These are phyloP conservation scores for Haberlea rhodopensis DNA, from an alignment of 257 asterid species.

Conservation along the genomic window DNA sequence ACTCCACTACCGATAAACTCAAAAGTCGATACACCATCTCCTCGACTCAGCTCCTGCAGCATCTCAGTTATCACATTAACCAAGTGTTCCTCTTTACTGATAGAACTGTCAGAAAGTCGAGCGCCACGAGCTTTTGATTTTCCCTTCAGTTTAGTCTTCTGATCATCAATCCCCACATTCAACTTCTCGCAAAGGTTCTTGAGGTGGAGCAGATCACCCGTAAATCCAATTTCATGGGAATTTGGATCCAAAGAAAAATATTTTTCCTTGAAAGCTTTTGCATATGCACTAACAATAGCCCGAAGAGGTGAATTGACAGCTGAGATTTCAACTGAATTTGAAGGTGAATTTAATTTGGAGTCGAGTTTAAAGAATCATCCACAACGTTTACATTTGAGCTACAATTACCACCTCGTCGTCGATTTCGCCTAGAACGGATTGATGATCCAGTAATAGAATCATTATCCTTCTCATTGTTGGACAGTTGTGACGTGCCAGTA, in stretches of 20 bases:
- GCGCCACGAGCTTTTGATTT: constrained; percentile 68
- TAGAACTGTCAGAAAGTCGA: constrained; percentile 49
- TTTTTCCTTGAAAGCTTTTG: constrained; percentile 85
- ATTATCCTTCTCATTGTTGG: constrained; percentile 69
- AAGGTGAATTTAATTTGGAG: constrained; percentile 47
- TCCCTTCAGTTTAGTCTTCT: constrained; percentile 68
- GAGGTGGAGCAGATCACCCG: constrained; percentile 80
- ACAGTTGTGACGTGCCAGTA: constrained; percentile 47
- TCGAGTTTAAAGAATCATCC: constrained; percentile 52
- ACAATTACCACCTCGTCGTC: constrained; percentile 65
- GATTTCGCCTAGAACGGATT: constrained; percentile 76
- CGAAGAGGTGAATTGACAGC: constrained; percentile 59
- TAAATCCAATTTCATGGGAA: constrained; percentile 59
- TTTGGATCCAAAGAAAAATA: constrained; percentile 72
- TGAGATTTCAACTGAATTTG: constrained; percentile 54
- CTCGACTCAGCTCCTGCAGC: constrained; percentile 81
- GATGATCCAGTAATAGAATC: constrained; percentile 77
- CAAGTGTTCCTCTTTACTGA: constrained; percentile 64
- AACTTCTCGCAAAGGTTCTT: constrained; percentile 82
- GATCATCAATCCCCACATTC: constrained; percentile 61
- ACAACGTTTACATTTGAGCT: constrained; percentile 53
- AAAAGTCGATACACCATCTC: constrained; percentile 95
- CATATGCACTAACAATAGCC: constrained; percentile 69
- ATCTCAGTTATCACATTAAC: constrained; percentile 71
- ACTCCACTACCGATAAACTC: constrained; percentile 98